Conservation (phyloP, 225 moss, liverwort and hornwort genomes). For the Thuidium tamariscinum region DNA sequence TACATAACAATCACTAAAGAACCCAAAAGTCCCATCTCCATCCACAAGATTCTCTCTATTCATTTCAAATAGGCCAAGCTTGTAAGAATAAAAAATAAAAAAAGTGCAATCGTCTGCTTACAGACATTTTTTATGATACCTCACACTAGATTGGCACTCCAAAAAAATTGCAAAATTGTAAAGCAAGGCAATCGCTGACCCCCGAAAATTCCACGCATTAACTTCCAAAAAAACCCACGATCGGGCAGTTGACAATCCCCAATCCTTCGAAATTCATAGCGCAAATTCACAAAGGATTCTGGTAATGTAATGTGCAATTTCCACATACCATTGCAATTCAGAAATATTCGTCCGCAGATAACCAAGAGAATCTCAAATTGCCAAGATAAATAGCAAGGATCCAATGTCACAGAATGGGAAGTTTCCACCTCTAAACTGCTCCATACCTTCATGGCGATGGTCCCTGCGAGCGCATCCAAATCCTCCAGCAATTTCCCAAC, state of each 20-base stretch:
- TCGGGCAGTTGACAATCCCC: background rate
- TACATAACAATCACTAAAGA: background rate
- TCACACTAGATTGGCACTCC: background rate
- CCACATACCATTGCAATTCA: background rate
- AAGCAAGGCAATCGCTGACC: background rate
- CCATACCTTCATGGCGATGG: slow-evolving; percentile 80
- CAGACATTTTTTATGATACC: background rate
- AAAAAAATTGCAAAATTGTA: background rate
- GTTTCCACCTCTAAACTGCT: background rate
- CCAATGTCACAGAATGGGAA: background rate
- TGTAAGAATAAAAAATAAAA: background rate
- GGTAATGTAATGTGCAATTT: background rate
- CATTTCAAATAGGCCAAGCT: background rate
- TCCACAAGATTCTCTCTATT: background rate
- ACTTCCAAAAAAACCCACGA: background rate
- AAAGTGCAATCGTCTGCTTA: background rate
- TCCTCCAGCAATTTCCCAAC: slow-evolving; percentile 89
- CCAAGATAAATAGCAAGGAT: background rate
- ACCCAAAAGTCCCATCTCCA: background rate
- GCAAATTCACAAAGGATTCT: background rate
- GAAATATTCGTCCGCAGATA: background rate
- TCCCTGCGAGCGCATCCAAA: slow-evolving; percentile 89
- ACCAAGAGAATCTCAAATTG: background rate
- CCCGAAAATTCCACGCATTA: background rate
- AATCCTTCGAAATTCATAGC: background rate